Base-by-base conservation (phyloP, 805 yeast species). In the Yarrowia sp. region DNA sequence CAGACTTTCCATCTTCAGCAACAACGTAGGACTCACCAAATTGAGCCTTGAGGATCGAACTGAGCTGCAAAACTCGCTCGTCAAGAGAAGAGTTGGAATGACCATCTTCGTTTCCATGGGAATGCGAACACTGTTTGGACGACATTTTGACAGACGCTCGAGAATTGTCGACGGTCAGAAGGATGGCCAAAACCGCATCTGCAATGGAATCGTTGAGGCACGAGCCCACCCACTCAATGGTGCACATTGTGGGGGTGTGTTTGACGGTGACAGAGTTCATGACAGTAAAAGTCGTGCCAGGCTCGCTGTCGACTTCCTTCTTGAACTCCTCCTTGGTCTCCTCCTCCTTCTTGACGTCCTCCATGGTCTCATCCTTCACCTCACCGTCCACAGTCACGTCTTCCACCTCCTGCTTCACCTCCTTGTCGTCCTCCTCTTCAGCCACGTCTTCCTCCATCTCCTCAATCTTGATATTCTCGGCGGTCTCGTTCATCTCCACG, bases 81-180 rank as follows among this genome's bases (percentile, higher is more conserved):
- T 17, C 76, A 76, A 47, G 81, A 79, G 2, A 78, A 74, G 72
- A 80, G 76, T 6, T 73, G 70, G 43, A 71, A 71, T 7, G 70
- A 68, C 12, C 69, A 70, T 58, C 33, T 9, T 42, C 40, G 15
- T 40, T 47, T 0, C 19, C 50, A 19, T 56, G 63, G 19, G 69
- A 72, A 33, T 67, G 69, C 5, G 69, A 72, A 71, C 89, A 87
- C 1, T 81, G 71, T 66, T 83, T 83, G 7, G 96, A 87, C 14
- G 97, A 87, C 71, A 92, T 77, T 75, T 94, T 95, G 36, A 95
- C 97, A 8, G 98, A 91, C 1, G 97, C 96, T 12, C 97, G 97
- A 0, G 97, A 87, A 0, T 97, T 88, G 76, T 95, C 99, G 49
- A 94, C 95, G 53, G 97, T 91, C 78, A 94, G 84, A 39, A 95